phyloP scores from a whole-genome alignment of 495 filamentous ascomycete genomes.

The Aspergillus nidulans region DNA sequence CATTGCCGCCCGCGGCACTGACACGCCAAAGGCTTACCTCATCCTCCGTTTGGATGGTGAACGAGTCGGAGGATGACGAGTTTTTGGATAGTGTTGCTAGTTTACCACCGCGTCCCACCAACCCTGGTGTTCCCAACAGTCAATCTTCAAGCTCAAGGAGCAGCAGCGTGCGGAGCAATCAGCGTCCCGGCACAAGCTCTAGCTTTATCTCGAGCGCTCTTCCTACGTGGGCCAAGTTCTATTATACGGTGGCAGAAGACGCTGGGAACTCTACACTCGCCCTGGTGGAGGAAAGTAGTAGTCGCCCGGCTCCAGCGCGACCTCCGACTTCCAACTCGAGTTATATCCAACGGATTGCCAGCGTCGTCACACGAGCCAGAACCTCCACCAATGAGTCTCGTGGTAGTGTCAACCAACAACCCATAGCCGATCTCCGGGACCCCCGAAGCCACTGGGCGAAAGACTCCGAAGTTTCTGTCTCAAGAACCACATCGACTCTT shows the following conservation, averaged over 20 bases:
- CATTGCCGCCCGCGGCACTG: slow-evolving; percentile 23
- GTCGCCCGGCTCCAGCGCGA: slow-evolving; percentile 28
- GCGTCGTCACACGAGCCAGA: slow-evolving; percentile 19
- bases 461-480: slow-evolving; percentile 20
- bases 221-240: slow-evolving; percentile 44
- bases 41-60: slow-evolving; percentile 47
- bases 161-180: slow-evolving; percentile 34
- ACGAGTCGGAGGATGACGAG: slow-evolving; percentile 35
- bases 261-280: slow-evolving; percentile 29
- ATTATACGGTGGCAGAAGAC: slow-evolving; percentile 40
- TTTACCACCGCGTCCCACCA: slow-evolving; percentile 32
- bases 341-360: slow-evolving; percentile 28
- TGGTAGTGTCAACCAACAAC: slow-evolving; percentile 19
- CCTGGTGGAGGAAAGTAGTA: slow-evolving; percentile 30
- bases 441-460: slow-evolving; percentile 44
- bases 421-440: slow-evolving; percentile 31
- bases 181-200: slow-evolving; percentile 39
- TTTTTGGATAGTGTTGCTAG: slow-evolving; percentile 39
- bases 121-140: slow-evolving; percentile 29
- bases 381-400: slow-evolving; percentile 17
- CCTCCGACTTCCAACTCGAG: slow-evolving; percentile 30
- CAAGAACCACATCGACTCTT: slow-evolving; percentile 21
- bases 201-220: slow-evolving; percentile 53
- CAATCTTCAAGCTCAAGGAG: slow-evolving; percentile 35
- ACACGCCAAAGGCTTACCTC: slow-evolving; percentile 29